A percentile compares a stretch with the other conserved stretches of the same genome.
These are phyloP conservation scores for Helichrysum umbraculigerum DNA, from an alignment of 129 eudicot genomes.

Conservation along the genomic window DNA sequence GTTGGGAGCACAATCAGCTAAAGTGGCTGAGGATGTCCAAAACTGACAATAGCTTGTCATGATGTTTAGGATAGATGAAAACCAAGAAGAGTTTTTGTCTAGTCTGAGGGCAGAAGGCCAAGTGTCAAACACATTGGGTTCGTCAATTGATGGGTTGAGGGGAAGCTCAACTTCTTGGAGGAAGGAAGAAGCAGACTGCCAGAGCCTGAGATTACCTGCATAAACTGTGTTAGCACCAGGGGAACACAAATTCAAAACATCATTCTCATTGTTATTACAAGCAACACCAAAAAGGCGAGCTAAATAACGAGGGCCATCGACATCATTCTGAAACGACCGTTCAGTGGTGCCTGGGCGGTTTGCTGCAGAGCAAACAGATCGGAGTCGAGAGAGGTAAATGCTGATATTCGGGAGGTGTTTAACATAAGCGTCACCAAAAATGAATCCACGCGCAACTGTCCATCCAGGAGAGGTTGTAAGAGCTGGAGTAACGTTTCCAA, in stretches of 20 bases:
- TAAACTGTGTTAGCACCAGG: background rate
- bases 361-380: background rate
- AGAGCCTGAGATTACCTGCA: background rate
- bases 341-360: background rate
- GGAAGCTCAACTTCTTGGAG: background rate
- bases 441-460: background rate
- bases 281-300: background rate
- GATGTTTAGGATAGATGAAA: too few relatives aligned
- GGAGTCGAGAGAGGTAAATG: background rate
- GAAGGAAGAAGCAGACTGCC: background rate
- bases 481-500: background rate
- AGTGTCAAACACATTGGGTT: background rate
- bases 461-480: background rate
- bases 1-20: background rate
- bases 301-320: background rate
- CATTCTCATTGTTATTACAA: background rate
- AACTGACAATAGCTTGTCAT: background rate
- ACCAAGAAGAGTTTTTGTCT: background rate
- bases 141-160: background rate
- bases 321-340: too few relatives aligned
- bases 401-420: background rate
- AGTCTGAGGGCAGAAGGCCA: background rate
- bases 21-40: background rate
- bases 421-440: background rate
- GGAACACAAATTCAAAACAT: background rate